These are phyloP conservation scores for Vitrella brassicaformis DNA, from an alignment of 73 alveolate genomes.

Conservation along the genomic window DNA sequence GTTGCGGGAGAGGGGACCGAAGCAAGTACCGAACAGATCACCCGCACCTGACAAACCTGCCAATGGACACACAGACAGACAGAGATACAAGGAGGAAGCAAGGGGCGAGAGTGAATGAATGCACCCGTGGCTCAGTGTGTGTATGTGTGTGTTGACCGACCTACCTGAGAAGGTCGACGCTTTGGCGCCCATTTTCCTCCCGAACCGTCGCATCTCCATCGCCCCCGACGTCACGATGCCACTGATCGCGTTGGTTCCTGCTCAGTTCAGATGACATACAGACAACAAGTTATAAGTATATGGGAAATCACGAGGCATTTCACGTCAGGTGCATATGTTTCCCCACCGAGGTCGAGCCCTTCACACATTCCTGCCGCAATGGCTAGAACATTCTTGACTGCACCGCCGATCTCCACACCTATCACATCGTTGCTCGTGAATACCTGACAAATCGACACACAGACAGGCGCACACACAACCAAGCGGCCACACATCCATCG, in stretches of 20 bases:
- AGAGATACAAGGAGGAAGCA: too few relatives aligned
- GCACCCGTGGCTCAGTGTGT: too few relatives aligned
- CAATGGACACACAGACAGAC: too few relatives aligned
- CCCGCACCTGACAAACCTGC: not conserved
- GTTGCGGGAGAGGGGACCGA: not conserved
- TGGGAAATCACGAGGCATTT: too few relatives aligned
- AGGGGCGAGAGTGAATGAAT: too few relatives aligned
- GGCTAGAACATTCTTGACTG: not conserved
- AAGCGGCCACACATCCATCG: too few relatives aligned
- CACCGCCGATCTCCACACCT: not conserved
- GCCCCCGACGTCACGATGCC: not conserved
- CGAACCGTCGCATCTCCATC: not conserved
- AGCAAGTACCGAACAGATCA: not conserved
- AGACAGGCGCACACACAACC: not conserved
- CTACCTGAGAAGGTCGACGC: not conserved
- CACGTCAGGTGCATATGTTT: too few relatives aligned
- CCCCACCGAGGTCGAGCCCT: not conserved
- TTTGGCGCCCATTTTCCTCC: not conserved
- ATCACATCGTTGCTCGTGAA: not conserved
- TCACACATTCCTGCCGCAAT: not conserved
- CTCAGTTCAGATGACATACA: too few relatives aligned
- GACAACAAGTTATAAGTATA: too few relatives aligned
- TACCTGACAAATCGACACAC: not conserved
- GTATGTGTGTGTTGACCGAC: too few relatives aligned
- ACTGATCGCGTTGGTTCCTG: not conserved